Base-by-base conservation (phyloP, 2,329 filamentous ascomycete genomes). In the Fusarium sp. region DNA sequence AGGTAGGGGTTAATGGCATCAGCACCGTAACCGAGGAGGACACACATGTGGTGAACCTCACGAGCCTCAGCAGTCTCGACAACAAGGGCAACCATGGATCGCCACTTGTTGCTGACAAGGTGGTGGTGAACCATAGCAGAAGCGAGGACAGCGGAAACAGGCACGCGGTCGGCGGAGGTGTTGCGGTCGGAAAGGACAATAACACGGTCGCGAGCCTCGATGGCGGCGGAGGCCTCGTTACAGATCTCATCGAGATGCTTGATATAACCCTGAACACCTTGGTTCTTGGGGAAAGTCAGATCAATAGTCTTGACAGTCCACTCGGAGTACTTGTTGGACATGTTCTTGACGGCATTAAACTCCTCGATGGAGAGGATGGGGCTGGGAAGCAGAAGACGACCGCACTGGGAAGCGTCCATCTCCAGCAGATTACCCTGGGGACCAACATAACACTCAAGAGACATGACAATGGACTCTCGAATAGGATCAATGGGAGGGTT, bases 11-110 rank as follows among this genome's bases (percentile, higher is more conserved):
- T 97, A 80, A 98, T 91, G 53, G 92, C 95, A 84, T 98, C 95
- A 61, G 93, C 94, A 85, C 95, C 95, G 78, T 98, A 98, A 60
- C 95, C 95, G 67, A 98, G 89, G 46, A 98, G 88, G n/a, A 98
- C 95, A 85, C 94, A 97, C 94, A 98, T 97, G 84, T 98, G 95
- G 83, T 98, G 95, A 12, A 98, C 95, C 83, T 98, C 95, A 84
- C 95, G 94, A 76, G 95, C 95, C 82, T 98, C 95, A 49, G 93
- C 95, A 71, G 95, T 97, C 86, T 98, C 95, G 38, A 97, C 90
- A 44, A 97, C 88, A 49, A 98, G 84, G 50, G 95, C 95, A 74
- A 90, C 94, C 83, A 95, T 90, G 17, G 95, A 95, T 81, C 95
- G 90, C 94, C 95, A 97, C 85, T 97, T 95, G 88, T 97, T 98